Percentiles rank a stretch among this genome's conserved stretches.
Conservation (phyloP, 2,329 filamentous ascomycete genomes). For the Hymenoscyphus salicellus region DNA sequence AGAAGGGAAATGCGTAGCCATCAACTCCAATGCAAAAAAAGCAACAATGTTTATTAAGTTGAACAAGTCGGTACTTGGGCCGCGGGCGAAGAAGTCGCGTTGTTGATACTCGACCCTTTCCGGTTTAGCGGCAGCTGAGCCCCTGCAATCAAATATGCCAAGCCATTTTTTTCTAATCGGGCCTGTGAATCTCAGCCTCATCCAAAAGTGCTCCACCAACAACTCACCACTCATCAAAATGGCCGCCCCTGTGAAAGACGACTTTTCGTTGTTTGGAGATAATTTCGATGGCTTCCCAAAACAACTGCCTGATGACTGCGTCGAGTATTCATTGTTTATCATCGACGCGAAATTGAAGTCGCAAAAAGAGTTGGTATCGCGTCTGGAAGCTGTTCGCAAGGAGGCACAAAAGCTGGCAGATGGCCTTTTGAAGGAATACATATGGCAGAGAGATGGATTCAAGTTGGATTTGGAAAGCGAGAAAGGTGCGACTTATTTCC, state of each 20-base stretch:
- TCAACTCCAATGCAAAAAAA: conserved; percentile 31
- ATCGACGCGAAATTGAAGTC: conserved; percentile 56
- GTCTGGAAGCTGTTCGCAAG: conserved; percentile 70
- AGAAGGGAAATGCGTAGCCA: conserved; percentile 28
- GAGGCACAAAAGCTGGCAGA: conserved; percentile 61
- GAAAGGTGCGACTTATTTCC: conserved; percentile 46
- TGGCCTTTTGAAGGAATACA: conserved; percentile 73
- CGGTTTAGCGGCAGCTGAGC: neutral
- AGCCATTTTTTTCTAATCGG: conserved; percentile 3
- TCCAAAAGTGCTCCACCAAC: neutral
- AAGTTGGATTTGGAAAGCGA: conserved; percentile 56
- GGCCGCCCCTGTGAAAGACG: conserved; percentile 45
- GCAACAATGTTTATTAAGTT: conserved; percentile 18
- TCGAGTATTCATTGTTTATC: conserved; percentile 80
- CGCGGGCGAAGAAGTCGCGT: conserved; percentile 22
- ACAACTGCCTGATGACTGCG: conserved; percentile 73
- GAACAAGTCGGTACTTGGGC: neutral
- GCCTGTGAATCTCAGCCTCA: neutral
- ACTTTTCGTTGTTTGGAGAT: conserved; percentile 63
- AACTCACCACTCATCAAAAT: conserved; percentile 27
- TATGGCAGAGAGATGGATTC: conserved; percentile 90
- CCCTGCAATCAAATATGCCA: neutral
- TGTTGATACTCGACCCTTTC: conserved; percentile 1
- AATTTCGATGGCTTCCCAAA: conserved; percentile 59
- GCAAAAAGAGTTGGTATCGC: conserved; percentile 54